Conservation (phyloP, 345 rosid genomes). For the Sapria himalayana region DNA sequence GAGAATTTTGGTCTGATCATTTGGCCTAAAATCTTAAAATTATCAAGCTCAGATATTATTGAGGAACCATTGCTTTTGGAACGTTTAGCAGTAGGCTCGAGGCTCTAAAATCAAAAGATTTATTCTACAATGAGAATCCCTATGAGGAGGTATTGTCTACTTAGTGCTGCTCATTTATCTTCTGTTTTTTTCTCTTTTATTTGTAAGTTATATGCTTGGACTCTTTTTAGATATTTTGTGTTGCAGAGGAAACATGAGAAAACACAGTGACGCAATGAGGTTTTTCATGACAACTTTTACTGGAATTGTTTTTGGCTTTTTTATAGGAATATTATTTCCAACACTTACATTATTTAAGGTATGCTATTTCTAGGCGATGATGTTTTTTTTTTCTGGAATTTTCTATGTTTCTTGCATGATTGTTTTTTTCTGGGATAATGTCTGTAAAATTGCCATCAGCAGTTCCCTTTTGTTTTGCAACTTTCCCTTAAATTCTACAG, state of each 20-base stretch:
- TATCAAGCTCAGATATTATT: too few species aligned
- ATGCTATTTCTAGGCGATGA: neutral
- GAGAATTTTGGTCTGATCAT: too few species aligned
- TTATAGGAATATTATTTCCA: constrained; percentile 63
- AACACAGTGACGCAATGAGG: constrained; percentile 52
- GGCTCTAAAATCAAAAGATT: constrained; percentile 8
- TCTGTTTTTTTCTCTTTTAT: neutral
- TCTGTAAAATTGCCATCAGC: too few species aligned
- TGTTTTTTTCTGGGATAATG: too few species aligned
- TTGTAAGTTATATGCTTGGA: neutral
- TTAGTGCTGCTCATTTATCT: constrained; percentile 1
- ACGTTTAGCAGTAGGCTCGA: constrained; percentile 10
- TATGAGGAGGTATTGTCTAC: constrained; percentile 19
- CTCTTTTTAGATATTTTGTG: constrained; percentile 3
- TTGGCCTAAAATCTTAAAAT: too few species aligned
- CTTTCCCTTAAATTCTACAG: constrained; percentile 21
- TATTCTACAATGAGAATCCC: constrained; percentile 15
- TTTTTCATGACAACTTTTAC: constrained; percentile 43
- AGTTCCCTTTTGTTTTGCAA: constrained; percentile 5
- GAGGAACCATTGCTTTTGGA: constrained; percentile 6
- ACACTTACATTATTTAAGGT: constrained; percentile 66
- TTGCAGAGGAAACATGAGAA: constrained; percentile 31
- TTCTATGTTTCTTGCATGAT: neutral
- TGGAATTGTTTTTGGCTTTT: constrained; percentile 61
- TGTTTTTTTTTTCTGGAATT: constrained; percentile 1